Evolutionary conservation across 1,284 basidiomycete species (phyloP).

Genomic region (Puccinia horiana): DNA sequence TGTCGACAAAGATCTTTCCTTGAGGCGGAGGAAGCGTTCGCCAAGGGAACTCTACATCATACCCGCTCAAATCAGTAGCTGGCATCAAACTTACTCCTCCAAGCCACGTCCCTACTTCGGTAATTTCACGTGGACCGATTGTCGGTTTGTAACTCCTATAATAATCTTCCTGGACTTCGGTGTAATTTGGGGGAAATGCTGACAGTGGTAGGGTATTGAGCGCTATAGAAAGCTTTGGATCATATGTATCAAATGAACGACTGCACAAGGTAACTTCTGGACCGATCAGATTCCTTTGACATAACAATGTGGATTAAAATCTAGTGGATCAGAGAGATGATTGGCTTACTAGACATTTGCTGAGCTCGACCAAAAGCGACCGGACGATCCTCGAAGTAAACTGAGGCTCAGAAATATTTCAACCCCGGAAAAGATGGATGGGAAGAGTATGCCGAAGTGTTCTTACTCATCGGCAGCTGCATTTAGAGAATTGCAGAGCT

Average conservation of each 20-base stretch:
- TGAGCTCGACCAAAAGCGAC: constrained; percentile 11
- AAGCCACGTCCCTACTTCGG: constrained; percentile 4
- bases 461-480: constrained; percentile 4
- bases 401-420: neutral
- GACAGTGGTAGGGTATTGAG: neutral
- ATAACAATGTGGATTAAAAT: neutral
- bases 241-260: neutral
- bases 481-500: neutral
- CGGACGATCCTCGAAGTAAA: neutral
- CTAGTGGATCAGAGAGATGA: neutral
- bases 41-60: constrained; percentile 16
- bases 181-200: constrained; percentile 8
- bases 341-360: constrained; percentile 1
- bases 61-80: neutral
- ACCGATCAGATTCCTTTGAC: neutral
- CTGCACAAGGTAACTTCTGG: neutral
- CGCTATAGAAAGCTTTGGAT: neutral
- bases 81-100: neutral
- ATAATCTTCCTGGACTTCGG: constrained; percentile 17
- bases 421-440: neutral
- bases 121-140: neutral
- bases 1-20: constrained; percentile 14
- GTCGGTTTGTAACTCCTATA: neutral
- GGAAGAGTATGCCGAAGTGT: too few relatives aligned
- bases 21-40: neutral